Evolutionary conservation across 2,329 filamentous ascomycete genomes (phyloP).

Genomic region (Fusarium papillatum): DNA sequence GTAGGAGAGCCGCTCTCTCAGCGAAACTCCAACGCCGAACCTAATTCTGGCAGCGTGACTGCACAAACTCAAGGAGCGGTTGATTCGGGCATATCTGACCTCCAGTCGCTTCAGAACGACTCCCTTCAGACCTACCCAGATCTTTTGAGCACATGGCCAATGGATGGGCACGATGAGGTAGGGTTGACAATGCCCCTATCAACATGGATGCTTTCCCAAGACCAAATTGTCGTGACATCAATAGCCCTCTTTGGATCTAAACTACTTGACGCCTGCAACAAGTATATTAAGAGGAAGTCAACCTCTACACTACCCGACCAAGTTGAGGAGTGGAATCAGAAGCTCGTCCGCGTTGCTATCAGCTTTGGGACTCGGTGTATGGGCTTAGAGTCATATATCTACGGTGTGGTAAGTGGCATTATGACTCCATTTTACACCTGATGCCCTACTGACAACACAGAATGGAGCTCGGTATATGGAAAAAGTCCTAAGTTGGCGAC

Average conservation of each 20-base stretch:
- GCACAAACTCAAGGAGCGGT: background rate
- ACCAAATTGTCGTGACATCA: background rate
- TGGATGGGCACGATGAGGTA: background rate
- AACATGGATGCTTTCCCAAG: background rate
- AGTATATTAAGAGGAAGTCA: background rate
- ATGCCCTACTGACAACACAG: background rate
- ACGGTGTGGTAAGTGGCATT: background rate
- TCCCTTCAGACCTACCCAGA: background rate
- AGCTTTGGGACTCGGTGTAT: background rate
- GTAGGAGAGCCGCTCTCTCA: background rate
- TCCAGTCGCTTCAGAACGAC: background rate
- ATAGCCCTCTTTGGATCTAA: background rate
- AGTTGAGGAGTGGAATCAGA: background rate
- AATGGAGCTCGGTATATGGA: background rate
- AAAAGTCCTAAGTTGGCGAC: background rate
- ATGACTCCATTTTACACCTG: fast-evolving
- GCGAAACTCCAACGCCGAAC: background rate
- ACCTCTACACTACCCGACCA: background rate
- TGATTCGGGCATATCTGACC: background rate
- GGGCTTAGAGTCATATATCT: background rate
- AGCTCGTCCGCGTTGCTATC: background rate
- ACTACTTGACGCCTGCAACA: background rate
- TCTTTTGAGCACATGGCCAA: background rate
- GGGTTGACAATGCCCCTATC: background rate
- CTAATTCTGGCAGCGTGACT: background rate